phyloP scores from a whole-genome alignment of 108 stramenopile species.

The Nannochloropsis oceanica region DNA sequence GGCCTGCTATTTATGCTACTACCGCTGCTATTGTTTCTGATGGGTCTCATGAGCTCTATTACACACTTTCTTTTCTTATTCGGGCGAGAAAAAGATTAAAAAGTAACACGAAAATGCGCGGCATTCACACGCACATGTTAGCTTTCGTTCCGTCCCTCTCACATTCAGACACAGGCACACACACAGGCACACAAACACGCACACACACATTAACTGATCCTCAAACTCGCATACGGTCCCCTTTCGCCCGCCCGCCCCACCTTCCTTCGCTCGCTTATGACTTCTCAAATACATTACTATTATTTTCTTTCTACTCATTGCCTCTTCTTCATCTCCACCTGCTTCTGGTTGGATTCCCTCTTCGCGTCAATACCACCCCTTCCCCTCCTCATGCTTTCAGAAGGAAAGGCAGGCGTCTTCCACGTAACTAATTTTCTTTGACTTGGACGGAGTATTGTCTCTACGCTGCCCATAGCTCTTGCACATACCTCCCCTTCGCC shows the following conservation, averaged over 20 bases:
- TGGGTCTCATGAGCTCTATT: neutral
- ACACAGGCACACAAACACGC: too few relatives aligned
- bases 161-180: too few relatives aligned
- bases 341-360: too few relatives aligned
- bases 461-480: conserved; percentile 16
- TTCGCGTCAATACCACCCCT: too few relatives aligned
- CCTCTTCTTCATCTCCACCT: too few relatives aligned
- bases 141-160: neutral
- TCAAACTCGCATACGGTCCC: too few relatives aligned
- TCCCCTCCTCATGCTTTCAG: neutral
- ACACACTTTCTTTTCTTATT: neutral
- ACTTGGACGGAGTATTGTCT: neutral
- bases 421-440: neutral
- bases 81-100: too few relatives aligned
- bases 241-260: too few relatives aligned
- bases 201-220: too few relatives aligned
- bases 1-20: neutral
- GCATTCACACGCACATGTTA: neutral
- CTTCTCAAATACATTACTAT: too few relatives aligned
- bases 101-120: neutral
- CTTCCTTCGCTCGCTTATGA: too few relatives aligned
- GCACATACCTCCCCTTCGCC: conserved; percentile 7
- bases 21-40: neutral
- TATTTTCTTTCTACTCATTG: too few relatives aligned
- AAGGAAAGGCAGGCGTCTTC: neutral